Evolutionary conservation across 2,329 filamentous ascomycete genomes (phyloP), one percentile per base, ranked within the genome.

Genomic region (Fusarium dlaminii): DNA sequence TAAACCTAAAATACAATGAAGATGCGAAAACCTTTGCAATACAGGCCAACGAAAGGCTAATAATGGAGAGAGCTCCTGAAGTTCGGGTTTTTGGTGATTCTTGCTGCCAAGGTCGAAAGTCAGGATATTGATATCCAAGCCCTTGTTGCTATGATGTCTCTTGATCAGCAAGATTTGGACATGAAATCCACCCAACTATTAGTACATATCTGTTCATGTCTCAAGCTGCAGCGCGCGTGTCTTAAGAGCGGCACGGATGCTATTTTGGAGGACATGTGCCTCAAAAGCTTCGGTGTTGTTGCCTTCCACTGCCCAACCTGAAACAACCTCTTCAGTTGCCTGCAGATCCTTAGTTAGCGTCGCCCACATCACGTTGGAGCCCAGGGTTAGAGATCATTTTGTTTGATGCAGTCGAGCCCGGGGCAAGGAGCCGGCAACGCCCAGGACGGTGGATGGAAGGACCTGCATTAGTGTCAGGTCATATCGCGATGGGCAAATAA

Each of bases 401-500:
- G 62, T 69, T 73, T 75, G 68, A 72, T 65, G 71, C 66, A 74
- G 66, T 66, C 58, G 65, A 75, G 56, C 58, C 70, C 59, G 71
- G 62, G 73, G 73, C 58, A 54, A 54, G 52, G 51, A 61, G 68
- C 72, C 68, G 72, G 72, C 37, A 52, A 72, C 67, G 54, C 65
- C 71, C 63, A 70, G 56, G 67, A 67, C 68, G 73, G 75, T 78
- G 74, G 68, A 64, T 71, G 66, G 63, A 73, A 75, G 76, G 76
- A 78, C 75, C 73, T 78, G 73, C 76, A 73, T 76, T 76, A 78
- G 76, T 75, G 76, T 70, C 60, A 74, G 72, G 72, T 52, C 66
- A 67, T 66, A 59, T 67, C 54, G 49, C 49, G 58, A 73, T 76
- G 63, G 62, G 59, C 66, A 75, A 73, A 72, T 75, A 75, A 73